A percentile compares a stretch with the other conserved stretches of the same genome.
Evolutionary conservation across 2,329 filamentous ascomycete species (phyloP).

Genomic region (Cercospora zeina): DNA sequence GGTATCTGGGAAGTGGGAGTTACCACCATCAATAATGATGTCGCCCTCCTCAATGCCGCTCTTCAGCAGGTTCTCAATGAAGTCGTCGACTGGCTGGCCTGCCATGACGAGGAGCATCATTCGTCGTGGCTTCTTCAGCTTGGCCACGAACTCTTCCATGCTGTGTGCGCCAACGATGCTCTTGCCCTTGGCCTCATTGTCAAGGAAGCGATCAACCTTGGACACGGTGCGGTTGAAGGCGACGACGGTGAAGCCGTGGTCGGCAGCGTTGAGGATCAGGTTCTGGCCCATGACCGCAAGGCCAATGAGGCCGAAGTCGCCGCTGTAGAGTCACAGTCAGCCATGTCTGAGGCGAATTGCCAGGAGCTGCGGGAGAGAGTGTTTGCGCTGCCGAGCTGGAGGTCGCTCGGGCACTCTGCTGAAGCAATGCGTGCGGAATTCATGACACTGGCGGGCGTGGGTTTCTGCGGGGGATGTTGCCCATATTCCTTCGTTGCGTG

Average conservation of each 20-base stretch:
- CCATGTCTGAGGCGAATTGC: not conserved
- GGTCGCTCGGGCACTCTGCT: not conserved
- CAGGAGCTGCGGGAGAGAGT: not conserved
- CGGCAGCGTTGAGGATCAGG: constrained; percentile 57
- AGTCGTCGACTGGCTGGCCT: constrained; percentile 95
- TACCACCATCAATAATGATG: constrained; percentile 99
- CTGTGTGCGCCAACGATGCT: constrained; percentile 90
- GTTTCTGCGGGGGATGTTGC: not conserved
- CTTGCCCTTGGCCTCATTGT: constrained; percentile 66
- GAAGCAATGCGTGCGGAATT: not conserved
- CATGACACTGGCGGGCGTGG: not conserved
- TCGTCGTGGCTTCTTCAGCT: constrained; percentile 95
- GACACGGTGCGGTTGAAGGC: constrained; percentile 98
- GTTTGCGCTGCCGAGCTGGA: not conserved
- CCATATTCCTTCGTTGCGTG: not conserved
- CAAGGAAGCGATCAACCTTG: constrained; percentile 77
- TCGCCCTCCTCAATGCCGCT: constrained; percentile 76
- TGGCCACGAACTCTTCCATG: constrained; percentile 89
- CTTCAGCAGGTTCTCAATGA: constrained; percentile 87
- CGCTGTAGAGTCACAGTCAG: constrained; percentile 39
- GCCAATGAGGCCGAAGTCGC: constrained; percentile 58
- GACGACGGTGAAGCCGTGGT: constrained; percentile 84
- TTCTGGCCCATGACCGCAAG: constrained; percentile 57
- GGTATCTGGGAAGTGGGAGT: constrained; percentile 98
- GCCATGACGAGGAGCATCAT: constrained; percentile 99